Evolutionary conservation across 192 early-diverging fungal genomes (phyloP), one percentile per base, ranked within the genome.

Genomic region (Haplosporangium gracile): DNA sequence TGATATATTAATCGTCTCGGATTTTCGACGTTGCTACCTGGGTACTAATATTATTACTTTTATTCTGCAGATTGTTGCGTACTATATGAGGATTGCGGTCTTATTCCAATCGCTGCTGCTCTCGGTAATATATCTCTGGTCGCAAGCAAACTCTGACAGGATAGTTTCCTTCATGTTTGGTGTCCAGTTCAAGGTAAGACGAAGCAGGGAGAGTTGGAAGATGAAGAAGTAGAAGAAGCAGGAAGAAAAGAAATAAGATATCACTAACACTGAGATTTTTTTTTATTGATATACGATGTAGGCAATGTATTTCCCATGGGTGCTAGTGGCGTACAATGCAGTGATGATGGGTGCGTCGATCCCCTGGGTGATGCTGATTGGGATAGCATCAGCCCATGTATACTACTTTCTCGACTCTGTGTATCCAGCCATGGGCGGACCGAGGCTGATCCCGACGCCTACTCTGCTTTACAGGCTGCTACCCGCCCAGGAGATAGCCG

Each of bases 291-390:
- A 11, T 60, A 39, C 39, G 4, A 68, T 72, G 16, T 77, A 85
- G 84, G 84, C 83, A 4, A 74, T 91, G 51, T 97, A 95, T 87
- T 89, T 98, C 76, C 97, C 97, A 13, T 95, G 92, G 89, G 96
- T 91, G 18, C 80, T 94, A 49, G 79, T 95, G 32, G 91, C 81
- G 15, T 83, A 92, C 81, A 93, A 93, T 65, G 93, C 90, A 34
- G 55, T 95, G 5, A 38, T 87, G 71, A 49, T 43, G 49, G 86
- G 87, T 42, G 87, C 88, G 5, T 75, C 75, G 0, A 70, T 88
- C 2, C 92, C 94, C 8, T 89, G 89, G 74, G 75, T 63, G 16
- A 92, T 93, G 81, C 45, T 95, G 29, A 86, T 93, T n/a, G 97
- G 97, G 0, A 91, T 94, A 74, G 85, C 88, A 16, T 91, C 94